Evolutionary conservation across 75 land plant species (phyloP).

Genomic region (Cunninghamia lanceolata): DNA sequence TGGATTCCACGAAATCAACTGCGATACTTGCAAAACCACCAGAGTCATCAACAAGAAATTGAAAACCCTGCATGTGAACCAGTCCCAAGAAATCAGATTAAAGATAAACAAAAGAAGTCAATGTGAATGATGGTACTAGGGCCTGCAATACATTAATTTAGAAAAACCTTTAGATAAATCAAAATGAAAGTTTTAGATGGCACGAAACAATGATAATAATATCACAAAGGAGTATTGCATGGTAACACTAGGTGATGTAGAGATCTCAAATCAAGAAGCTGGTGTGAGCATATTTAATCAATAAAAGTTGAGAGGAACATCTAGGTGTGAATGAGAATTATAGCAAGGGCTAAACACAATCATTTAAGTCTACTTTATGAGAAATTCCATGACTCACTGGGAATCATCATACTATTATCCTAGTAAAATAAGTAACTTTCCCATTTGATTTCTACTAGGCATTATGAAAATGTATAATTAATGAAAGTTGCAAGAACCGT

Average conservation of each 20-base stretch:
- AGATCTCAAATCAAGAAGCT: not conserved
- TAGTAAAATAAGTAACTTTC: too few relatives aligned
- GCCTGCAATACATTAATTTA: not conserved
- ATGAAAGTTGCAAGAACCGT: not conserved
- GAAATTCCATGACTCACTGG: not conserved
- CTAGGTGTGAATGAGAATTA: too few relatives aligned
- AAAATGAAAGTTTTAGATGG: not conserved
- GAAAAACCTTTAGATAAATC: not conserved
- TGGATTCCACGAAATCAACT: constrained; percentile 59
- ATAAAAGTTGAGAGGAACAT: not conserved
- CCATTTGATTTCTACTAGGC: not conserved
- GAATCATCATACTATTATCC: not conserved
- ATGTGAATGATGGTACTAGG: not conserved
- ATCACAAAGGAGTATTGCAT: not conserved
- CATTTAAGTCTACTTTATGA: not conserved
- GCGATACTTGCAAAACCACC: constrained; percentile 87
- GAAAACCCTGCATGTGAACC: constrained; percentile 59
- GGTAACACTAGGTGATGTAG: not conserved
- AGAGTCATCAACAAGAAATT: constrained; percentile 79
- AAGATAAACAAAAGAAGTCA: not conserved
- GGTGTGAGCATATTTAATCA: not conserved
- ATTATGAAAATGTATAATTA: too few relatives aligned
- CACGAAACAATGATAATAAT: not conserved
- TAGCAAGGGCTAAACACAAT: too few relatives aligned
- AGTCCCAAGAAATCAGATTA: not conserved